Percentiles rank a stretch among this genome's conserved stretches.
These are phyloP conservation scores for Quercus berberidifolia DNA, from an alignment of 306 rosid species.

Conservation along the genomic window DNA sequence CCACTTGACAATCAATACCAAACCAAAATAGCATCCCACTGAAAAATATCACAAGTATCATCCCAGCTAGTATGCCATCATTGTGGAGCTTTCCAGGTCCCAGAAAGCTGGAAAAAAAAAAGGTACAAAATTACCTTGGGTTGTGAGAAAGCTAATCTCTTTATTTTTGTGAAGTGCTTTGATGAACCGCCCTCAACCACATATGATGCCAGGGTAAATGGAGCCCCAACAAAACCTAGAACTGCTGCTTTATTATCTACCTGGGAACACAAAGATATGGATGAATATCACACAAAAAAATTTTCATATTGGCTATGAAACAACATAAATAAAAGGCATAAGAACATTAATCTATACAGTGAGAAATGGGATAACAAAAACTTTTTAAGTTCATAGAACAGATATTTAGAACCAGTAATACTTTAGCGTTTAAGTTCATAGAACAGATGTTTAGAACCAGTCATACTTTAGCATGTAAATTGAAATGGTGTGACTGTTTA, in stretches of 20 bases:
- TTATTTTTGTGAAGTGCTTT: constrained; percentile 86
- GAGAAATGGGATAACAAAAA: background rate
- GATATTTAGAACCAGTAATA: background rate
- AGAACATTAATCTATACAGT: background rate
- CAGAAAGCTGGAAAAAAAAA: background rate
- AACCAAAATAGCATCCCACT: background rate
- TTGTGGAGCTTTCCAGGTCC: background rate
- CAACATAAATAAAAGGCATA: background rate
- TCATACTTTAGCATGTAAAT: background rate
- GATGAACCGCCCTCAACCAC: constrained; percentile 99
- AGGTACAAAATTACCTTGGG: constrained; percentile 42
- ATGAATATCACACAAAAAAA: background rate
- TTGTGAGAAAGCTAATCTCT: constrained; percentile 83
- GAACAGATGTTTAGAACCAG: background rate
- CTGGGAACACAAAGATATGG: constrained; percentile 39
- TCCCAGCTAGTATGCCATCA: background rate
- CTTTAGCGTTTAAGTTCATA: background rate
- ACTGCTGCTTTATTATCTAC: constrained; percentile 88
- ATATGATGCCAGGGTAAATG: constrained; percentile 91
- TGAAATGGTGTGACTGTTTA: background rate
- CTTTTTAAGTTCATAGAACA: background rate
- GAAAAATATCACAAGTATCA: background rate
- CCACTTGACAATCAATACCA: background rate
- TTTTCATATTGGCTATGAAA: background rate
- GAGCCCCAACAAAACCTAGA: constrained; percentile 97